A percentile compares a stretch with the other conserved stretches of the same genome.
Evolutionary conservation across 2,329 filamentous ascomycete species (phyloP).

Genomic region (Cryphonectria naterciae): DNA sequence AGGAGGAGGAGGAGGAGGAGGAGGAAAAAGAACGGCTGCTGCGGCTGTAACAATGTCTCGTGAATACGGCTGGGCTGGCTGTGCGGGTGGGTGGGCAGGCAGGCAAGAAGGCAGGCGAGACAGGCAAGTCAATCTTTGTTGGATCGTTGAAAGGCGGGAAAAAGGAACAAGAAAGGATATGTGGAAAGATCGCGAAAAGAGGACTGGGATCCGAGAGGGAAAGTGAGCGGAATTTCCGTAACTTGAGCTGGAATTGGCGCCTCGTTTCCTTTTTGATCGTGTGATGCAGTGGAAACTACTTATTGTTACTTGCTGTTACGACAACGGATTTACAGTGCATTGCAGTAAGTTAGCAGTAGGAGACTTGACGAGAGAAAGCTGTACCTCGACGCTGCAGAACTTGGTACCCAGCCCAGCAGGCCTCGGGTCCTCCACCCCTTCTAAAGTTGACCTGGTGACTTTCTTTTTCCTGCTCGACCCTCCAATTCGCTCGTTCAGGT

Average conservation of each 20-base stretch:
- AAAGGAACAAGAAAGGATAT: constrained; percentile 1
- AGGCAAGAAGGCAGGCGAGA: background rate
- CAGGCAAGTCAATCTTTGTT: background rate
- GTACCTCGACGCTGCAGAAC: background rate
- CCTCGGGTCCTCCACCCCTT: background rate
- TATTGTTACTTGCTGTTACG: background rate
- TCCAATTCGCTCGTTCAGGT: background rate
- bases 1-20: too few species aligned
- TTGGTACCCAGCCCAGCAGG: constrained; percentile 9
- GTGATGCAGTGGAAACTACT: constrained; percentile 16
- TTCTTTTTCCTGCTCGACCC: background rate
- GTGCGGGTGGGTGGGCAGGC: background rate
- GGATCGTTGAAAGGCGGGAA: background rate
- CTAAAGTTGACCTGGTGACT: constrained; percentile 14
- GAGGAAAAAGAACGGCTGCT: constrained; percentile 3
- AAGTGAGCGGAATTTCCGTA: background rate
- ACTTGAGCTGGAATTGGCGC: constrained; percentile 27
- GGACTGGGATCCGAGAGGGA: background rate
- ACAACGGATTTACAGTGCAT: background rate
- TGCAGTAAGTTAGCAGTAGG: background rate
- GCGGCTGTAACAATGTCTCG: constrained; percentile 9
- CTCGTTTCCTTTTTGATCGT: constrained; percentile 30
- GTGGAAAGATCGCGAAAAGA: background rate
- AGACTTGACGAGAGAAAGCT: background rate
- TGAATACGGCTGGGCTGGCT: background rate